Conservation (phyloP, 2,329 filamentous ascomycete species). For the Alternaria rosae region DNA sequence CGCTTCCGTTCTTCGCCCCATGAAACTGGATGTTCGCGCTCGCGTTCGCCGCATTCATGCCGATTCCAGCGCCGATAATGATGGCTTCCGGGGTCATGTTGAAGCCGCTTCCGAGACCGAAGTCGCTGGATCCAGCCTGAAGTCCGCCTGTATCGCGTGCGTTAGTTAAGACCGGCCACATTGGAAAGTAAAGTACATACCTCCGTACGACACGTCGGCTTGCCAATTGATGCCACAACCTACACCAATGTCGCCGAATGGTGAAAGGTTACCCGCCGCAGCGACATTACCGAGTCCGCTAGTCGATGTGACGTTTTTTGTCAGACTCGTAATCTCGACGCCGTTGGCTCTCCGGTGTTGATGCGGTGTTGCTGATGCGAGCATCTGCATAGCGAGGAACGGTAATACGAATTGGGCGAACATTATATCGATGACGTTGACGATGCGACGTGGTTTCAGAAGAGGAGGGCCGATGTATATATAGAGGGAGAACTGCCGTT, state of each 20-base stretch:
- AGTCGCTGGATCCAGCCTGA: constrained; percentile 15
- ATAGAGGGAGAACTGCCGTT: background rate
- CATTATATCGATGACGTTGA: constrained; percentile 1
- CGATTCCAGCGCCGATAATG: constrained; percentile 10
- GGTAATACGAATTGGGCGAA: background rate
- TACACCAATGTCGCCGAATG: constrained; percentile 19
- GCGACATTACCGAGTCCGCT: constrained; percentile 15
- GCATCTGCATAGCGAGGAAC: constrained; percentile 8
- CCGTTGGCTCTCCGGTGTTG: background rate
- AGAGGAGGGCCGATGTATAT: background rate
- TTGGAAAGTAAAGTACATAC: background rate
- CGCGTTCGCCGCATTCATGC: constrained; percentile 12
- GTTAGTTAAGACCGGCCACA: background rate
- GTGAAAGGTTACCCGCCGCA: constrained; percentile 10
- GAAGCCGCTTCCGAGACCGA: constrained; percentile 17
- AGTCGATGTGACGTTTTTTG: constrained; percentile 15
- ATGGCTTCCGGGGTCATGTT: constrained; percentile 11
- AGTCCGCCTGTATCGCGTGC: constrained; percentile 10
- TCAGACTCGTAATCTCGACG: constrained; percentile 8
- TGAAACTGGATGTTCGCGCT: constrained; percentile 15
- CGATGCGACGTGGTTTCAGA: background rate
- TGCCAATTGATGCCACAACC: constrained; percentile 22
- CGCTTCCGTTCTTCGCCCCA: constrained; percentile 11
- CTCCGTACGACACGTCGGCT: constrained; percentile 13
- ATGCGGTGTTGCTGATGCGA: constrained; percentile 7